Base-by-base conservation (phyloP, 2,329 filamentous ascomycete genomes). In the Alternaria sp. region DNA sequence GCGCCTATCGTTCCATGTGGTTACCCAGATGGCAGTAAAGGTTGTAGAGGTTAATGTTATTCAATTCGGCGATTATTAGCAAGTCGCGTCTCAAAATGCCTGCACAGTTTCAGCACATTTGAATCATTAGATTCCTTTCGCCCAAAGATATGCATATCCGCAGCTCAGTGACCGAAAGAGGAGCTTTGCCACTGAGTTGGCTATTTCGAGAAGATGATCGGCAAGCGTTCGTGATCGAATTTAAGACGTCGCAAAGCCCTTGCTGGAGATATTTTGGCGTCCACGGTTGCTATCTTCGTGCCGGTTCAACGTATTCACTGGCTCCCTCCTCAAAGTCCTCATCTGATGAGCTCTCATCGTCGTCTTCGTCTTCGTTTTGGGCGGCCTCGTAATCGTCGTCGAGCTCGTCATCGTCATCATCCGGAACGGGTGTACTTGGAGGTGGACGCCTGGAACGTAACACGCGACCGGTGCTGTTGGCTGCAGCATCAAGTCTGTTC, bases 401-500 rank as follows among this genome's bases (percentile, higher is more conserved):
- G 12, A 63, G 53, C 12, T 67, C 63, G 17, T 67, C 57, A 13
- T 70, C 57, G 13, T 65, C 59, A 9, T 59, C 45, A 9, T 51
- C 45, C 11, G 59, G n/a, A 6, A 51, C 26, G 17, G 43, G 53
- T 15, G n/a, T 23, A 47, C 25, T 26, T 19, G 40, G 15, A 21
- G 25, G 49, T 17, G 47, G 32, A 30, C 46, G 50, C 26, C 54
- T 32, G n/a, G 51, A 36, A 19, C 40, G 57, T 44, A 45, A 59
- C 67, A 66, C 57, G 72, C 66, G 68, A 10, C 68, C 63, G 25
- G 68, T 55, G 57, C 36, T 30, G 21, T 15, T 36, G 40, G 77
- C 73, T 44, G 73, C 72, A n/a, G 32, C 60, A 26, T 66, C 63
- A 1, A 67, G 30, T 54, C 65, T 74, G 70, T 76, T 82, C 3